Percentiles rank a stretch among this genome's conserved stretches.
phyloP scores from a whole-genome alignment of 1,139 yeast species.

The Yamadazyma friedrichii region DNA sequence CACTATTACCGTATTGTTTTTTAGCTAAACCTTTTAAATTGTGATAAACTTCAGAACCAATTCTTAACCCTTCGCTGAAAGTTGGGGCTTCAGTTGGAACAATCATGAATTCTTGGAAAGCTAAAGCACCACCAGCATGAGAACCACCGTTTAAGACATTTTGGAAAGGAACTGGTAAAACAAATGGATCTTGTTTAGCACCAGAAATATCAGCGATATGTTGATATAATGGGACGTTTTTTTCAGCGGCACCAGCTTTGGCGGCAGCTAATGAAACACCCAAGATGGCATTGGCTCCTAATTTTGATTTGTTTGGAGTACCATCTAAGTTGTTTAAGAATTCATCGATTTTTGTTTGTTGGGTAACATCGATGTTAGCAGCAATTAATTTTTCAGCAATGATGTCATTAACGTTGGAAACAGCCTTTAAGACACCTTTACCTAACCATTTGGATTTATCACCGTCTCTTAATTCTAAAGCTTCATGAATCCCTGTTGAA shows the following conservation, averaged over 20 bases:
- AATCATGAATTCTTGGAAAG: slow-evolving; percentile 98
- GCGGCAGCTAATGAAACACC: slow-evolving; percentile 94
- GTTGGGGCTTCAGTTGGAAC: slow-evolving; percentile 86
- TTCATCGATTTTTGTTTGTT: slow-evolving; percentile 78
- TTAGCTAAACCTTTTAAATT: slow-evolving; percentile 85
- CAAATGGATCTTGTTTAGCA: slow-evolving; percentile 62
- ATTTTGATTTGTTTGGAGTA: slow-evolving; percentile 89
- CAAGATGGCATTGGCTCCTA: slow-evolving; percentile 94
- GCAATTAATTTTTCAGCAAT: slow-evolving; percentile 86
- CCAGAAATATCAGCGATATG: slow-evolving; percentile 76
- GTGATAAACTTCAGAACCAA: slow-evolving; percentile 97
- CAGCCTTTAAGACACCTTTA: slow-evolving; percentile 93
- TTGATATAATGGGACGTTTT: slow-evolving; percentile 80
- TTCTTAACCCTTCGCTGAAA: slow-evolving; percentile 91
- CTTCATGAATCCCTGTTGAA: slow-evolving; percentile 93
- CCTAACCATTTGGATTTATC: slow-evolving; percentile 94
- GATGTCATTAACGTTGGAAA: slow-evolving; percentile 82
- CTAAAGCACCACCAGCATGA: slow-evolving; percentile 98
- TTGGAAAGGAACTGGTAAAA: slow-evolving; percentile 94
- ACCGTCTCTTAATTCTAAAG: slow-evolving; percentile 92
- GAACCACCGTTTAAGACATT: slow-evolving; percentile 98
- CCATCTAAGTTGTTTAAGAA: slow-evolving; percentile 81
- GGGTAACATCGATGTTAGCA: slow-evolving; percentile 70
- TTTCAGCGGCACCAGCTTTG: slow-evolving; percentile 93
- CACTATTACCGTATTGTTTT: slow-evolving; percentile 92